Evolutionary conservation across 257 asterid species (phyloP), one percentile per base, ranked within the genome.

Genomic region (Fraxinus anomala): DNA sequence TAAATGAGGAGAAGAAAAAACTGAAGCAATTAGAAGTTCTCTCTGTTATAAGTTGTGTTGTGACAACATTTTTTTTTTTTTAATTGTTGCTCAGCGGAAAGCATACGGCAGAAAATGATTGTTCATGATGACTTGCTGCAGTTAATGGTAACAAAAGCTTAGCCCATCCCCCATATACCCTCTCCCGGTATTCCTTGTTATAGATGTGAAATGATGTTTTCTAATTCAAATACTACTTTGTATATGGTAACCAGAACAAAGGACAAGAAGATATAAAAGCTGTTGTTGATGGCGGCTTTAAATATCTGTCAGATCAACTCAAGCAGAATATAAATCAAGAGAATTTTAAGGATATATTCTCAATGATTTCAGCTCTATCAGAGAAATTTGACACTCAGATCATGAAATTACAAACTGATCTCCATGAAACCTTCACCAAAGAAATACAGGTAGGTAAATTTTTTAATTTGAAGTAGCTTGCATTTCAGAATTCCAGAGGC

Each of bases 221-320:
- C 80, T 87, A 76, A 88, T 82, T 61, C 73, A 78, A 74, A 61
- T 72, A 30, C 72, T 67, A 68, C 79, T n/a, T 68, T 51, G 69
- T 82, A 61, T 75, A 63, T 78, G 70, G 19, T 76, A 78, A 81
- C 77, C 88, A 93, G 98, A 87, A 63, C 81, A 91, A 87, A 84
- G 93, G 93, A 80, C 96, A 88, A 86, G 97, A 91, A 85, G 94
- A 91, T 86, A 78, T 92, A 86, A 91, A 90, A 90, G 82, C 77
- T 51, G 71, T 85, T 82, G 73, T 91, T 65, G 93, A 89, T 65
- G 68, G 54, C 76, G 85, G 85, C 81, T 76, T 89, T 75, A 90
- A 88, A 84, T 81, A 89, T 69, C 75, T 96, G 78, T 76, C 87
- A 33, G 92, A 85, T 79, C 92, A 88, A 82, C 79, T 88, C 68